Evolutionary conservation across 805 yeast genomes (phyloP).

Genomic region (Lachancea quebecensis): DNA sequence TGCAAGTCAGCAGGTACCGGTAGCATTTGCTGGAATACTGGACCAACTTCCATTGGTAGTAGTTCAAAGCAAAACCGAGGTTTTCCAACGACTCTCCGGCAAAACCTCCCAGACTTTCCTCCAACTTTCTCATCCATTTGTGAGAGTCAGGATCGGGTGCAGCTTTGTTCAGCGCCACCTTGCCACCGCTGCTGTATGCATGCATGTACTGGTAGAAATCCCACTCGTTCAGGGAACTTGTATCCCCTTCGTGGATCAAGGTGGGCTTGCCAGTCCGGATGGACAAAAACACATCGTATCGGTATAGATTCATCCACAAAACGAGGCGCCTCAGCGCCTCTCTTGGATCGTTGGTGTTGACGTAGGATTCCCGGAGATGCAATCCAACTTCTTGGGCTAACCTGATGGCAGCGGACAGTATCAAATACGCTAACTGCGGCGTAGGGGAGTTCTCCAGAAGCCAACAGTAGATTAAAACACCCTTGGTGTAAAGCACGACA

Average conservation of each 20-base stretch:
- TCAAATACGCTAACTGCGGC: constrained; percentile 34
- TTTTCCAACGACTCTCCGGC: background rate
- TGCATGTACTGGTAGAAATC: constrained; percentile 4
- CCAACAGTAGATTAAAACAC: constrained; percentile 38
- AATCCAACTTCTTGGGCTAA: constrained; percentile 49
- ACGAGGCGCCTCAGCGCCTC: constrained; percentile 1
- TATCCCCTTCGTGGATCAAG: constrained; percentile 36
- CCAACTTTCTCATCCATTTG: constrained; percentile 1
- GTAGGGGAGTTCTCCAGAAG: constrained; percentile 30
- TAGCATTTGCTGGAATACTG: constrained; percentile 4
- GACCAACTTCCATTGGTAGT: constrained; percentile 1
- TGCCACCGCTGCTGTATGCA: background rate
- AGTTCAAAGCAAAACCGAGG: constrained; percentile 1
- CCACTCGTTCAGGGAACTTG: constrained; percentile 22
- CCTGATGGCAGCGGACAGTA: constrained; percentile 39
- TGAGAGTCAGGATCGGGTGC: background rate
- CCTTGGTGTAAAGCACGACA: constrained; percentile 42
- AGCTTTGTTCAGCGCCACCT: background rate
- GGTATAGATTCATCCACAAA: constrained; percentile 18
- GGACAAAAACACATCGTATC: constrained; percentile 40
- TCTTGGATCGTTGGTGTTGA: constrained; percentile 19
- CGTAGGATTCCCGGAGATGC: constrained; percentile 41
- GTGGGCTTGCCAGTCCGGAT: constrained; percentile 46
- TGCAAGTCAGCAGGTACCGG: constrained; percentile 2
- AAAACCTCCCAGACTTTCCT: background rate